phyloP scores from a whole-genome alignment of 108 stramenopile genomes.

The Cyclotella baltica region DNA sequence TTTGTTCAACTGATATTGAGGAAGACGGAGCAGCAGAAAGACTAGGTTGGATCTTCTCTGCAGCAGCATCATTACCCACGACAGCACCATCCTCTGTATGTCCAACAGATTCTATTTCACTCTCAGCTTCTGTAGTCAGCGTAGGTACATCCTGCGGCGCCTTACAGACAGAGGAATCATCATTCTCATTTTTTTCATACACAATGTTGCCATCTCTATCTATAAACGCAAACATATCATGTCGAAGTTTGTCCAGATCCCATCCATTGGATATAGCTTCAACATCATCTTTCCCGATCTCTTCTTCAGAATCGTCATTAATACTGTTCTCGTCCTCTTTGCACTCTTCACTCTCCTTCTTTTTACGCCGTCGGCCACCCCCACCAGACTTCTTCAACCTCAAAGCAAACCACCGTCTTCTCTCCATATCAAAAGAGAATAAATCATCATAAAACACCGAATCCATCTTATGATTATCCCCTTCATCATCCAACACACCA shows the following conservation, averaged over 20 bases:
- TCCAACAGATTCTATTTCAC: conserved; percentile 4
- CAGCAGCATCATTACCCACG: not conserved
- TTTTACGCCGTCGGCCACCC: conserved; percentile 53
- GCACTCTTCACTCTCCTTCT: conserved; percentile 40
- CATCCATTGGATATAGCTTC: conserved; percentile 69
- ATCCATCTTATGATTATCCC: conserved; percentile 75
- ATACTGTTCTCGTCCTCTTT: conserved; percentile 42
- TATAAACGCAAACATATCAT: conserved; percentile 90
- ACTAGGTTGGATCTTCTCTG: not conserved
- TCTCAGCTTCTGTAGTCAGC: conserved; percentile 30
- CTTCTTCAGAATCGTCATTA: conserved; percentile 48
- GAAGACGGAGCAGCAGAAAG: not conserved
- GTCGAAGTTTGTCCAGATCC: conserved; percentile 82
- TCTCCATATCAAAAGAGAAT: conserved; percentile 83
- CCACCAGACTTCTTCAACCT: conserved; percentile 62
- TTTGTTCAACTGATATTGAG: conserved; percentile 27
- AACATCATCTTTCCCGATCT: conserved; percentile 27
- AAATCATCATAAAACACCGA: conserved; percentile 91
- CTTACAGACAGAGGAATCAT: conserved; percentile 18
- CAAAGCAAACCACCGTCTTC: conserved; percentile 87
- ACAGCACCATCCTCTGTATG: not conserved
- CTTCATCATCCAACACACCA: conserved; percentile 86
- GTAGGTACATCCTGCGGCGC: conserved; percentile 24
- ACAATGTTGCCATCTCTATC: conserved; percentile 91
- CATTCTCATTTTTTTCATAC: conserved; percentile 80